phyloP scores from a whole-genome alignment of 1,139 yeast species.

The Diutina rugosa region DNA sequence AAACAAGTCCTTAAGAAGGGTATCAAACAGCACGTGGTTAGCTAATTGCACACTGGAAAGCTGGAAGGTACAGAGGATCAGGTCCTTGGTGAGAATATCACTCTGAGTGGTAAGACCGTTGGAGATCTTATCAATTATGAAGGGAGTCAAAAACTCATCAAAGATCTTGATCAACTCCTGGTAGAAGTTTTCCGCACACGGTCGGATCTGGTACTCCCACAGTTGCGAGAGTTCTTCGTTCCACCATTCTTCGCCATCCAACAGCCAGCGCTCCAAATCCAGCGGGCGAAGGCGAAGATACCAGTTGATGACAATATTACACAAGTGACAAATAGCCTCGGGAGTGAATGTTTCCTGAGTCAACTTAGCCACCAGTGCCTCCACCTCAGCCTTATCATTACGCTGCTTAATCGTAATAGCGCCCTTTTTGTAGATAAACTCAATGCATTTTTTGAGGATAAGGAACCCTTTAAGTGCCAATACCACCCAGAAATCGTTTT shows the following conservation, averaged over 20 bases:
- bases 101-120: slow-evolving; percentile 25
- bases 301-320: slow-evolving; percentile 57
- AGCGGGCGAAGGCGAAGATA: slow-evolving; percentile 61
- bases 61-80: slow-evolving; percentile 73
- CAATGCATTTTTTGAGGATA: slow-evolving; percentile 52
- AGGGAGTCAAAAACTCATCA: slow-evolving; percentile 46
- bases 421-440: slow-evolving; percentile 52
- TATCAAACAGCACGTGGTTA: slow-evolving; percentile 52
- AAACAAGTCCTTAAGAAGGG: slow-evolving; percentile 41
- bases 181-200: slow-evolving; percentile 79
- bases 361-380: slow-evolving; percentile 39
- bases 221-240: slow-evolving; percentile 65
- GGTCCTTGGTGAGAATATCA: slow-evolving; percentile 59
- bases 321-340: slow-evolving; percentile 39
- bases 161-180: slow-evolving; percentile 61
- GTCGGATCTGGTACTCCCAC: slow-evolving; percentile 77
- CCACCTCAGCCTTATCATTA: slow-evolving; percentile 49
- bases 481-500: slow-evolving; percentile 59
- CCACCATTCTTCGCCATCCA: slow-evolving; percentile 90
- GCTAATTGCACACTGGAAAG: slow-evolving; percentile 57
- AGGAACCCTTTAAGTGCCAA: slow-evolving; percentile 60
- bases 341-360: slow-evolving; percentile 45
- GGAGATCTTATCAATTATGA: slow-evolving; percentile 52
- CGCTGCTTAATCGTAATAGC: slow-evolving; percentile 53
- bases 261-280: slow-evolving; percentile 70